A percentile compares a stretch with the other conserved stretches of the same genome.
Evolutionary conservation across 75 land plant genomes (phyloP).

Genomic region (Cupressus sempervirens): DNA sequence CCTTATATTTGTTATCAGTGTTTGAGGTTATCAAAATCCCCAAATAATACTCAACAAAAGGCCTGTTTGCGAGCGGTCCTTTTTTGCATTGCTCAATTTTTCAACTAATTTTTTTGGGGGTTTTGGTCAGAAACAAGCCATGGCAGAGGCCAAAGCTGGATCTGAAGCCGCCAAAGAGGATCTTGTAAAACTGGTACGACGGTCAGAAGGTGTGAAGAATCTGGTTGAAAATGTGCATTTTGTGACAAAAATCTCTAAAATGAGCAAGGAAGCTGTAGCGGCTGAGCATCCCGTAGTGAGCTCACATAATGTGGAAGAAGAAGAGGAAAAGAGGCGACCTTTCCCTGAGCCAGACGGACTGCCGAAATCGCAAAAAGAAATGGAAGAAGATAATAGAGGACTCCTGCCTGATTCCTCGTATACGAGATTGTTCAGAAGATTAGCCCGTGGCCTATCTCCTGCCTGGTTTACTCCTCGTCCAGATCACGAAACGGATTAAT

Average conservation of each 20-base stretch:
- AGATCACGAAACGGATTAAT: slow-evolving; percentile 50
- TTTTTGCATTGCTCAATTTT: not conserved
- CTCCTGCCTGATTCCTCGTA: slow-evolving; percentile 74
- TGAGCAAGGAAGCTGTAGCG: slow-evolving; percentile 4
- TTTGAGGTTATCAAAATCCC: not conserved
- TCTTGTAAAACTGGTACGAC: slow-evolving; percentile 56
- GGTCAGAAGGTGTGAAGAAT: slow-evolving; percentile 59
- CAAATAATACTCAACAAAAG: not conserved
- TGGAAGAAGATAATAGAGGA: slow-evolving; percentile 37
- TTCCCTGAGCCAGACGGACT: slow-evolving; percentile 61
- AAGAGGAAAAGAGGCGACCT: slow-evolving; percentile 17
- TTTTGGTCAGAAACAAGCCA: slow-evolving; percentile 18
- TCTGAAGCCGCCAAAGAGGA: slow-evolving; percentile 30
- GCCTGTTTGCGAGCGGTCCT: not conserved
- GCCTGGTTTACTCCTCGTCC: slow-evolving; percentile 57
- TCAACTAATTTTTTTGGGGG: not conserved
- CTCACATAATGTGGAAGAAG: not conserved
- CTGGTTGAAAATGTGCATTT: slow-evolving; percentile 57
- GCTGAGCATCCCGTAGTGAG: not conserved
- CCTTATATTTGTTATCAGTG: not conserved
- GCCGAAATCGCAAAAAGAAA: slow-evolving; percentile 46
- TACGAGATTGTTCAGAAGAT: slow-evolving; percentile 66
- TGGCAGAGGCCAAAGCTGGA: slow-evolving; percentile 18
- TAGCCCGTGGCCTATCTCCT: slow-evolving; percentile 35
- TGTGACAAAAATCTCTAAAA: slow-evolving; percentile 28